Conservation (phyloP, 2,329 filamentous ascomycete species). For the Ophiocordyceps australis region DNA sequence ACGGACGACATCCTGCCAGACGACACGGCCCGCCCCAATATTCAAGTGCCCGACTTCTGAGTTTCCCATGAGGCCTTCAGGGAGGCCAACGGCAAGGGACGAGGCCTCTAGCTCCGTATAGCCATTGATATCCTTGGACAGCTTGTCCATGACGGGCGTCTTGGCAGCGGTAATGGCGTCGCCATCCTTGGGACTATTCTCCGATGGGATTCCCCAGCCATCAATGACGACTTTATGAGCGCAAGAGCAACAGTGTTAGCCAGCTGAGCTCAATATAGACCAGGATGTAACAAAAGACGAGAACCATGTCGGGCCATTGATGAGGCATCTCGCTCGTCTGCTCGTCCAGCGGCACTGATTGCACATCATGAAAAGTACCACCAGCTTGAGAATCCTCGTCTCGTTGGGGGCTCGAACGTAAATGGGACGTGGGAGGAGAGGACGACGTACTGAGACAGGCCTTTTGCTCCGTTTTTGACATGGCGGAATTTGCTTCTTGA, state of each 20-base stretch:
- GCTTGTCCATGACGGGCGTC: constrained; percentile 87
- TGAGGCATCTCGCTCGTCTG: constrained; percentile 3
- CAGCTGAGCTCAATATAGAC: constrained; percentile 37
- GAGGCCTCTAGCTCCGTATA: constrained; percentile 92
- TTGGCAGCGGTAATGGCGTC: constrained; percentile 90
- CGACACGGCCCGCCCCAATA: constrained; percentile 91
- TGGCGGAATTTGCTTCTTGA: too few relatives aligned
- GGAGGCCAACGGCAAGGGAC: constrained; percentile 85
- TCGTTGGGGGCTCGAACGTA: too few relatives aligned
- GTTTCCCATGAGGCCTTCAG: constrained; percentile 97
- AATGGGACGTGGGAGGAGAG: constrained; percentile 7
- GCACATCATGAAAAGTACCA: too few relatives aligned
- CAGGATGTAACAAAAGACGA: constrained; percentile 31
- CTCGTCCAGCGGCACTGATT: too few relatives aligned
- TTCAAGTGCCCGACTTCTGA: constrained; percentile 97
- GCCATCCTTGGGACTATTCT: constrained; percentile 66
- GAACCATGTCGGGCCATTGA: constrained; percentile 16
- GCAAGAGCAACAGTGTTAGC: constrained; percentile 38
- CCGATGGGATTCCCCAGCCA: constrained; percentile 83
- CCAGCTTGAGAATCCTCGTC: too few relatives aligned
- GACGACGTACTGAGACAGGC: constrained; percentile 41
- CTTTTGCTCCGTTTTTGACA: constrained; percentile 38
- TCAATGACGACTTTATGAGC: constrained; percentile 78
- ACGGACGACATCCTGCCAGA: constrained; percentile 96
- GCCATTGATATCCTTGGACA: constrained; percentile 65